phyloP scores from a whole-genome alignment of 2,329 filamentous ascomycete species.

The Orbilia brochopaga region DNA sequence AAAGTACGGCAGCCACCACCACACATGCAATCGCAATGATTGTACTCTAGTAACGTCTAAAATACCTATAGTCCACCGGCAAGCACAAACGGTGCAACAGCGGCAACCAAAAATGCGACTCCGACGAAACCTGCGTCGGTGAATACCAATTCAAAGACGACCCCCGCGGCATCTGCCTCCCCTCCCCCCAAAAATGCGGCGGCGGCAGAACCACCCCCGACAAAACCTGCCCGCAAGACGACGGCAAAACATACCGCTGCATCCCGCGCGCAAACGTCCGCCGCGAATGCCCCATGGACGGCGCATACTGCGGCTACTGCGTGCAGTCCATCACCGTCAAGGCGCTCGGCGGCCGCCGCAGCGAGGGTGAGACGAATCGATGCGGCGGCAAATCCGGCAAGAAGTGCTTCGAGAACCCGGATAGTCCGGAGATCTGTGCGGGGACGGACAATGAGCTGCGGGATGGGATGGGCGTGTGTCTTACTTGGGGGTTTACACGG shows the following conservation, averaged over 20 bases:
- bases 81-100: too few species aligned
- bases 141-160: slow-evolving; percentile 30
- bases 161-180: slow-evolving; percentile 26
- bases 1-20: too few species aligned
- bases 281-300: too few species aligned
- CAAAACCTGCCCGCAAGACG: neutral
- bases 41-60: too few species aligned
- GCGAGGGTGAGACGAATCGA: slow-evolving; percentile 15
- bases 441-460: slow-evolving; percentile 15
- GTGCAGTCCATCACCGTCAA: neutral
- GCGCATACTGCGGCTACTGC: neutral
- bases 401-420: slow-evolving; percentile 35
- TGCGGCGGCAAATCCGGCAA: slow-evolving; percentile 17
- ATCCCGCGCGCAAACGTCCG: slow-evolving; percentile 10
- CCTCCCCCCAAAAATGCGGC: slow-evolving; percentile 12
- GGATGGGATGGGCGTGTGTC: slow-evolving; percentile 30
- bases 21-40: too few species aligned
- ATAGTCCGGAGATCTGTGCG: slow-evolving; percentile 10
- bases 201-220: slow-evolving; percentile 5
- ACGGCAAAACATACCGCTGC: slow-evolving; percentile 14
- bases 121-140: slow-evolving; percentile 31
- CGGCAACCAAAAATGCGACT: slow-evolving; percentile 3
- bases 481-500: slow-evolving; percentile 13
- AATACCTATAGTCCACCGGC: too few species aligned
- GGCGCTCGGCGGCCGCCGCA: slow-evolving; percentile 5